These are phyloP conservation scores for Phytophthora gonapodyides DNA, from an alignment of 352 stramenopile species.

Conservation along the genomic window DNA sequence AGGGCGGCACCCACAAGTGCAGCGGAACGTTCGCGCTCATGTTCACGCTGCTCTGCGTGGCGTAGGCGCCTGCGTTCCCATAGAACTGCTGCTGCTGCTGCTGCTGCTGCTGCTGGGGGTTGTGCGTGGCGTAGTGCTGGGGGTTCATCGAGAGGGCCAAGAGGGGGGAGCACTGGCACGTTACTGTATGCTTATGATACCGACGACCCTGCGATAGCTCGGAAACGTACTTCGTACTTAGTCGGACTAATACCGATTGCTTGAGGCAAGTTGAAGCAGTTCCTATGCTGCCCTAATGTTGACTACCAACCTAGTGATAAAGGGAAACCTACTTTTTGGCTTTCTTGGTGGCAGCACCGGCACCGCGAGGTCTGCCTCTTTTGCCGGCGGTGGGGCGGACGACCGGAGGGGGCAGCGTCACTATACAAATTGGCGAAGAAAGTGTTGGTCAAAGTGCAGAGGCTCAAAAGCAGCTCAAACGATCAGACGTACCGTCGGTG, in stretches of 20 bases:
- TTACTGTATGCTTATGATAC: slow-evolving; percentile 16
- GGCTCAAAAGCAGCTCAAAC: neutral
- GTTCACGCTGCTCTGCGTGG: slow-evolving; percentile 35
- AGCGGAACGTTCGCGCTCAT: slow-evolving; percentile 23
- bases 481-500: slow-evolving; percentile 54
- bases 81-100: slow-evolving; percentile 58
- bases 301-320: too few species aligned
- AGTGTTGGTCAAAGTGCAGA: slow-evolving; percentile 1
- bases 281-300: too few species aligned
- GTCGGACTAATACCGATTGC: too few species aligned
- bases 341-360: slow-evolving; percentile 34
- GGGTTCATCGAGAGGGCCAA: slow-evolving; percentile 40
- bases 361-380: slow-evolving; percentile 10
- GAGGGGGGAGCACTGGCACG: neutral
- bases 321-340: slow-evolving; percentile 35
- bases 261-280: too few species aligned
- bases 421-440: slow-evolving; percentile 25
- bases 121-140: slow-evolving; percentile 65
- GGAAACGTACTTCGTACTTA: too few species aligned
- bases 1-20: slow-evolving; percentile 62
- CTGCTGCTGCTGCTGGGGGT: slow-evolving; percentile 54
- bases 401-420: slow-evolving; percentile 54
- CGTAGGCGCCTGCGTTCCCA: slow-evolving; percentile 35
- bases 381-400: slow-evolving; percentile 35
- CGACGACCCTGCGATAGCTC: neutral